These are phyloP conservation scores for Penicillium olsonii DNA, from an alignment of 2,329 filamentous ascomycete genomes.

Conservation along the genomic window DNA sequence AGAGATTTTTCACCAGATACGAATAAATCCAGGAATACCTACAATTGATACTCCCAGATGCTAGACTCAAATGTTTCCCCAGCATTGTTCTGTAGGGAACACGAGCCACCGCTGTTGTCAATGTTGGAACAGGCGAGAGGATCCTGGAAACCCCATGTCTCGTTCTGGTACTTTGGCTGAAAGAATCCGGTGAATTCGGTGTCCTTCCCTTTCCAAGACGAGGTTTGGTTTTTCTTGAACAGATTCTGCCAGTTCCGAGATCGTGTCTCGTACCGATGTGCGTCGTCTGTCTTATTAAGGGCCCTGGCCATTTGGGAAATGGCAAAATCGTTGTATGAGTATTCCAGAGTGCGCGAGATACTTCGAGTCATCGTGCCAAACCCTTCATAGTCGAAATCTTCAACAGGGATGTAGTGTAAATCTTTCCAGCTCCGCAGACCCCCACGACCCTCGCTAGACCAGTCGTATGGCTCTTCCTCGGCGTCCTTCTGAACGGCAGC, in stretches of 20 bases:
- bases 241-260: constrained; percentile 70
- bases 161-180: constrained; percentile 68
- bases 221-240: constrained; percentile 63
- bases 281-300: constrained; percentile 57
- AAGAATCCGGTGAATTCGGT: constrained; percentile 73
- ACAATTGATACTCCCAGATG: constrained; percentile 48
- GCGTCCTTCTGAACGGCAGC: constrained; percentile 70
- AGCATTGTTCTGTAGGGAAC: constrained; percentile 35
- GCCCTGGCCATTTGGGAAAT: constrained; percentile 63
- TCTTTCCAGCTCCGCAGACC: constrained; percentile 71
- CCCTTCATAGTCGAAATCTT: constrained; percentile 67
- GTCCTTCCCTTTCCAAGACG: constrained; percentile 56
- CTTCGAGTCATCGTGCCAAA: constrained; percentile 70
- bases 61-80: constrained; percentile 38
- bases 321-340: constrained; percentile 73
- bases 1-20: constrained; percentile 43
- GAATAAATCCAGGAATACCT: constrained; percentile 45
- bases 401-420: constrained; percentile 68
- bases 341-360: constrained; percentile 72
- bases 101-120: constrained; percentile 46
- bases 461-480: constrained; percentile 68
- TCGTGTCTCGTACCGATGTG: constrained; percentile 59
- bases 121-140: constrained; percentile 57
- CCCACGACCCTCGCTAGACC: constrained; percentile 69
- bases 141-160: constrained; percentile 69